Percentiles rank a stretch among this genome's conserved stretches.
phyloP scores from a whole-genome alignment of 2,329 filamentous ascomycete genomes.

The Hypoxylon sp. region DNA sequence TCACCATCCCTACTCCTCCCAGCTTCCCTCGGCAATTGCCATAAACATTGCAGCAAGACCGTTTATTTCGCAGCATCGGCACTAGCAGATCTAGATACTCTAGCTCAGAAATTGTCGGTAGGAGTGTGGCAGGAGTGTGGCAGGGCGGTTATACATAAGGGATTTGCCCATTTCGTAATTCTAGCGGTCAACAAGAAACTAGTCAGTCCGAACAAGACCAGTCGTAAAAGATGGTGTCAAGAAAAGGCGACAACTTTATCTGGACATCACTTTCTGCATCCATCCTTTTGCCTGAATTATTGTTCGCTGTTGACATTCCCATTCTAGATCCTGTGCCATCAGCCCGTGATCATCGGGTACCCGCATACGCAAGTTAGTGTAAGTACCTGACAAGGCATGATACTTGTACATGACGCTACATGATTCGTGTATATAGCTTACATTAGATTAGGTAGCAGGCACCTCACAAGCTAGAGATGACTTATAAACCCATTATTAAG shows the following conservation, averaged over 20 bases:
- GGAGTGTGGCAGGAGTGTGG: too few species aligned
- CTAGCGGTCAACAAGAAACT: conserved; percentile 33
- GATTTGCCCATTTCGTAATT: conserved; percentile 21
- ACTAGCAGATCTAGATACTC: conserved; percentile 9
- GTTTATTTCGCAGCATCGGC: conserved; percentile 9
- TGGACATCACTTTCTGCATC: conserved; percentile 3
- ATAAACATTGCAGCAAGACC: conserved; percentile 7
- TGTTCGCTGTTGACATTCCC: background rate
- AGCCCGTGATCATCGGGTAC: conserved; percentile 32
- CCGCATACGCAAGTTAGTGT: background rate
- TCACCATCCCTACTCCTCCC: conserved; percentile 22
- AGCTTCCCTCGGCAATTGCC: conserved; percentile 28
- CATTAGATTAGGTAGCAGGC: background rate
- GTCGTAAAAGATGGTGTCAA: conserved; percentile 17
- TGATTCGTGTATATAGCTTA: conserved; percentile 21
- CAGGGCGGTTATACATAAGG: background rate
- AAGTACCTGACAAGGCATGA: background rate
- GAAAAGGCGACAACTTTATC: conserved; percentile 6
- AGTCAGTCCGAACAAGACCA: conserved; percentile 7
- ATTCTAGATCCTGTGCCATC: conserved; percentile 16
- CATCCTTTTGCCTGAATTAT: background rate
- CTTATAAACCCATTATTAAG: conserved; percentile 8
- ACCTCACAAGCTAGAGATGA: background rate
- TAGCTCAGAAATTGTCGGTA: background rate
- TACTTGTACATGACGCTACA: conserved; percentile 4